Conservation (phyloP, 2,329 filamentous ascomycete genomes). For the Fusarium sacchari region DNA sequence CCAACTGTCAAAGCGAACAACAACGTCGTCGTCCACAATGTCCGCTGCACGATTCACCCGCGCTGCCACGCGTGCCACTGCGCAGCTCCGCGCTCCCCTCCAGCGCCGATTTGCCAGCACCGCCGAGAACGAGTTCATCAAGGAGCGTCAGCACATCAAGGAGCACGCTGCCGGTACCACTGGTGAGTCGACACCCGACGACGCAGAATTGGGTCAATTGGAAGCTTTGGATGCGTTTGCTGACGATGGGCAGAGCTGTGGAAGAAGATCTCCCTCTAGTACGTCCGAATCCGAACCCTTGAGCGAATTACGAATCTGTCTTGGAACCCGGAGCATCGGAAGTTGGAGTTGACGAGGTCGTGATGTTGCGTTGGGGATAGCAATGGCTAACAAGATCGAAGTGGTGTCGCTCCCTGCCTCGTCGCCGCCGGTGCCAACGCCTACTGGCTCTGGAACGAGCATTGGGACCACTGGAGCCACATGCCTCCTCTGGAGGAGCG, state of each 20-base stretch:
- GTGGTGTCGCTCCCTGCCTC: conserved; percentile 79
- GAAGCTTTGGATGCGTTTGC: conserved; percentile 29
- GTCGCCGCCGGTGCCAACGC: conserved; percentile 81
- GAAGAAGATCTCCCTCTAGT: conserved; percentile 97
- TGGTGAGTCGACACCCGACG: conserved; percentile 67
- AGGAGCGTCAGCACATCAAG: conserved; percentile 90
- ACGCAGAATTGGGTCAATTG: conserved; percentile 34
- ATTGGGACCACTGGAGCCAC: conserved; percentile 96
- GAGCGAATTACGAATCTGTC: conserved; percentile 42
- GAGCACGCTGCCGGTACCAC: conserved; percentile 86
- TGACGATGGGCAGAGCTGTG: conserved; percentile 77
- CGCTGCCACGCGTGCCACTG: conserved; percentile 69
- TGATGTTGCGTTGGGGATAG: conserved; percentile 1
- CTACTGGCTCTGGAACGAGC: conserved; percentile 90
- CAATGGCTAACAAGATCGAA: conserved; percentile 53
- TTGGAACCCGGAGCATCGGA: conserved; percentile 27
- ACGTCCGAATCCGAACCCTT: conserved; percentile 56
- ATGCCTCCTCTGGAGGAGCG: conserved; percentile 89
- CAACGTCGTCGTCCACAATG: conserved; percentile 60
- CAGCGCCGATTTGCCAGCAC: conserved; percentile 79
- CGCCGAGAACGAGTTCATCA: conserved; percentile 92
- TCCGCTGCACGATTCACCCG: conserved; percentile 71
- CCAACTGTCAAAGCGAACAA: conserved; percentile 42
- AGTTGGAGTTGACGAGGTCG: conserved; percentile 17
- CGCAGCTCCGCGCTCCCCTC: conserved; percentile 66